A percentile compares a stretch with the other conserved stretches of the same genome.
Conservation (phyloP, 2,329 filamentous ascomycete species). For the Hypoxylon sp. region DNA sequence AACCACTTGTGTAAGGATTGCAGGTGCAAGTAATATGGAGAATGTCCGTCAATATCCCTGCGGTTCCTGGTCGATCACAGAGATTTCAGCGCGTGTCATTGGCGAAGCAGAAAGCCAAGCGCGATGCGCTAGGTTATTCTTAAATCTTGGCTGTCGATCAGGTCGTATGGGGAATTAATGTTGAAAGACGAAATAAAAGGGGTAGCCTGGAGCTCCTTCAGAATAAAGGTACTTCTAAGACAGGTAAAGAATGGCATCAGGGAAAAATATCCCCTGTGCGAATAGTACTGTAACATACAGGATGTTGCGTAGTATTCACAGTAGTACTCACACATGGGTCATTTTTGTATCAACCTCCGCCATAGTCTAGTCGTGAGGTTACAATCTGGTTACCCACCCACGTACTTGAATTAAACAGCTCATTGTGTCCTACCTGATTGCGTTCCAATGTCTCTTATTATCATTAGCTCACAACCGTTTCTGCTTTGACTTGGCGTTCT, state of each 20-base stretch:
- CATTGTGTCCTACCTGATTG: conserved; percentile 10
- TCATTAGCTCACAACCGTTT: too few species aligned
- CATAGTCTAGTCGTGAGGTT: neutral
- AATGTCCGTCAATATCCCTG: conserved; percentile 45
- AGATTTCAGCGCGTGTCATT: conserved; percentile 38
- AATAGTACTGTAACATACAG: too few species aligned
- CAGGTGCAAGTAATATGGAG: conserved; percentile 40
- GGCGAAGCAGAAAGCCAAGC: conserved; percentile 40
- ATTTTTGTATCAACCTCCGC: neutral
- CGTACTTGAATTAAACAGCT: conserved; percentile 13
- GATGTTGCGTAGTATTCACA: too few species aligned
- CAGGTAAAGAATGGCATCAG: conserved; percentile 3
- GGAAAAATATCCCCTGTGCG: too few species aligned
- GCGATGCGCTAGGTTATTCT: conserved; percentile 36
- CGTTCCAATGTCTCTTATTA: too few species aligned
- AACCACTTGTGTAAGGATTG: conserved; percentile 33
- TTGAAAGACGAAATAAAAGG: conserved; percentile 40
- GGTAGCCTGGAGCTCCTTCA: conserved; percentile 23
- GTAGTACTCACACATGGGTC: too few species aligned
- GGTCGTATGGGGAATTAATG: conserved; percentile 28
- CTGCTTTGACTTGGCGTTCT: neutral
- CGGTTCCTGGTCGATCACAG: conserved; percentile 39
- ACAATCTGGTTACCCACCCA: conserved; percentile 5
- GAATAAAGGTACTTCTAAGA: conserved; percentile 8
- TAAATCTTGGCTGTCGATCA: conserved; percentile 40